Evolutionary conservation across 2,329 filamentous ascomycete genomes (phyloP).

Genomic region (Epichloe coenophiala): DNA sequence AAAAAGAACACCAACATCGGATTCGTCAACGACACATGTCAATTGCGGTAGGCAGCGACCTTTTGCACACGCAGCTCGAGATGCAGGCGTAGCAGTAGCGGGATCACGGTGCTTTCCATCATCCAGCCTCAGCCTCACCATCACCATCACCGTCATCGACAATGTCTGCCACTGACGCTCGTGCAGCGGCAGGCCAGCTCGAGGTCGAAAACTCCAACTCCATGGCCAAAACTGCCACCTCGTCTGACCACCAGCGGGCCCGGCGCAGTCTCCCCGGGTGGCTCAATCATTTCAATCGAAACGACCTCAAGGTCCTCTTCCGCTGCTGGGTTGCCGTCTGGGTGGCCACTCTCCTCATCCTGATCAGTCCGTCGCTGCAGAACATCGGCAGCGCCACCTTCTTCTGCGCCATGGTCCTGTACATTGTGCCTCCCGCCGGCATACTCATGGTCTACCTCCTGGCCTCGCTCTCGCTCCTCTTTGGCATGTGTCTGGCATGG

Average conservation of each 20-base stretch:
- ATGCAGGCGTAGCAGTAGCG: no score
- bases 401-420: slow-evolving; percentile 27
- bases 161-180: not conserved
- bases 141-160: fast-evolving
- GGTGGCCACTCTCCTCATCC: slow-evolving; percentile 30
- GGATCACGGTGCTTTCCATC: no score
- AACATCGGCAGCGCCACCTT: slow-evolving; percentile 31
- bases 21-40: no score
- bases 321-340: slow-evolving; percentile 33
- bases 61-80: no score
- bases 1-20: no score
- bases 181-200: not conserved
- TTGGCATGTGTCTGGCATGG: slow-evolving; percentile 35
- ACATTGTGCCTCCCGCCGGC: slow-evolving; percentile 30
- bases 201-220: not conserved
- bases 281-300: slow-evolving; percentile 32
- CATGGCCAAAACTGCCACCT: not conserved
- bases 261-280: slow-evolving; percentile 14
- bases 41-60: no score
- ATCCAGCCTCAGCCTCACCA: no score
- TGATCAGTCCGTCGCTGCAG: slow-evolving; percentile 28
- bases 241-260: not conserved
- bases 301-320: slow-evolving; percentile 31
- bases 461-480: slow-evolving; percentile 25
- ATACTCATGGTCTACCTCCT: slow-evolving; percentile 33